These are phyloP conservation scores for Magnaporthiopsis incrustans DNA, from an alignment of 2,329 filamentous ascomycete genomes.

Conservation along the genomic window DNA sequence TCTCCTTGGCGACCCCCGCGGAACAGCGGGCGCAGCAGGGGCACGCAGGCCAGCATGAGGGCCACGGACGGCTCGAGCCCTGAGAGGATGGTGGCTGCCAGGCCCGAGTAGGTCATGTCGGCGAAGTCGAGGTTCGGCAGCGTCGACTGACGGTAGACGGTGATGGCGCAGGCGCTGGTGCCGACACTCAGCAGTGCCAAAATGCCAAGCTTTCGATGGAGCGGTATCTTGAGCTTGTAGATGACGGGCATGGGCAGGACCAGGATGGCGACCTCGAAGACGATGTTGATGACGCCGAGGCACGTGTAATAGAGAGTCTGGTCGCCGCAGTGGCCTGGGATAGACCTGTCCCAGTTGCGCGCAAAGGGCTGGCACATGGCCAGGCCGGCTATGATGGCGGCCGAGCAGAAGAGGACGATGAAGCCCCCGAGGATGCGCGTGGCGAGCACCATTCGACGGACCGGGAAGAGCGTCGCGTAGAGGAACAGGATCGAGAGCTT, in stretches of 20 bases:
- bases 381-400: constrained; percentile 20
- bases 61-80: constrained; percentile 29
- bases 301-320: constrained; percentile 20
- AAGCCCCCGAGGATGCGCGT: constrained; percentile 17
- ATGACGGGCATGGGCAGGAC: constrained; percentile 24
- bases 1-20: constrained; percentile 16
- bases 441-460: constrained; percentile 16
- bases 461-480: constrained; percentile 15
- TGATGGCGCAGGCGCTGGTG: no score
- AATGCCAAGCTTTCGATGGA: constrained; percentile 9
- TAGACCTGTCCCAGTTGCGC: constrained; percentile 25
- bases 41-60: constrained; percentile 30
- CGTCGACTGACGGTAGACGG: no score
- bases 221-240: constrained; percentile 20
- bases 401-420: constrained; percentile 17
- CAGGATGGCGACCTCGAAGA: constrained; percentile 24
- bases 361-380: constrained; percentile 28
- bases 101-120: constrained; percentile 12
- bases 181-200: no score
- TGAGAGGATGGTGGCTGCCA: constrained; percentile 26
- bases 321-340: constrained; percentile 24
- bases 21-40: constrained; percentile 31
- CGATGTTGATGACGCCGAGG: constrained; percentile 23
- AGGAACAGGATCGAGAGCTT: constrained; percentile 6
- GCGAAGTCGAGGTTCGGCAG: no score